Conservation (phyloP, 2,329 filamentous ascomycete genomes). For the Diaporthe sp. region DNA sequence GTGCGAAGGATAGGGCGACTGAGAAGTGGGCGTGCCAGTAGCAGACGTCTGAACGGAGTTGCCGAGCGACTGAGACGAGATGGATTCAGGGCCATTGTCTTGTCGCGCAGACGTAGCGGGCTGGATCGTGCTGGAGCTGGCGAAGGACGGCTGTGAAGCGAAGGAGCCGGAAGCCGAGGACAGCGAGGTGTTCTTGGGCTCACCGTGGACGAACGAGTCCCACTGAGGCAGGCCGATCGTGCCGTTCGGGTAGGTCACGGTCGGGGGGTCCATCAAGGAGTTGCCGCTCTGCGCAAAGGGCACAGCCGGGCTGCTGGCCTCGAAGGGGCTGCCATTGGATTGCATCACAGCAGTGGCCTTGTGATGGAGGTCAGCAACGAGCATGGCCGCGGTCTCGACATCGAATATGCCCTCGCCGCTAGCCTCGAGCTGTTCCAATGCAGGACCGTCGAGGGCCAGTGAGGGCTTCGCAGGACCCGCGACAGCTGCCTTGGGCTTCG, state of each 20-base stretch:
- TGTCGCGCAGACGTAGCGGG: slow-evolving; percentile 60
- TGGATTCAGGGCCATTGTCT: slow-evolving; percentile 72
- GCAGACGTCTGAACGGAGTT: slow-evolving; percentile 78
- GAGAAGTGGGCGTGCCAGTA: slow-evolving; percentile 77
- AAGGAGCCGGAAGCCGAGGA: slow-evolving; percentile 76
- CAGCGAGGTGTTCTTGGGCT: slow-evolving; percentile 83
- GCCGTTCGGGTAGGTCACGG: slow-evolving; percentile 81
- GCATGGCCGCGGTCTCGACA: slow-evolving; percentile 96
- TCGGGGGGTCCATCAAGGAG: slow-evolving; percentile 78
- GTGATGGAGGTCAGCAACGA: slow-evolving; percentile 98
- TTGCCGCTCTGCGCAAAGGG: slow-evolving; percentile 80
- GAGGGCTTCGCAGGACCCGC: slow-evolving; percentile 80
- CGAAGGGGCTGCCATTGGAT: slow-evolving; percentile 67
- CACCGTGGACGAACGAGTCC: slow-evolving; percentile 86
- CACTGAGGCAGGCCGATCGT: slow-evolving; percentile 89
- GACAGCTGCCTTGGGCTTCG: slow-evolving; percentile 73
- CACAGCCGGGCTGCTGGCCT: slow-evolving; percentile 70
- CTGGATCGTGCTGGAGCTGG: slow-evolving; percentile 68
- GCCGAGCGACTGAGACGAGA: slow-evolving; percentile 72
- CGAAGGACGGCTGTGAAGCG: slow-evolving; percentile 76
- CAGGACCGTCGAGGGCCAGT: slow-evolving; percentile 85
- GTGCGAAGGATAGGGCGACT: slow-evolving; percentile 80
- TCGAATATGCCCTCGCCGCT: slow-evolving; percentile 93
- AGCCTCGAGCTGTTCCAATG: slow-evolving; percentile 92
- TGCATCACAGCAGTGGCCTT: slow-evolving; percentile 84